Base-by-base conservation (phyloP, 2,329 filamentous ascomycete genomes). In the Colletotrichum australisinense region DNA sequence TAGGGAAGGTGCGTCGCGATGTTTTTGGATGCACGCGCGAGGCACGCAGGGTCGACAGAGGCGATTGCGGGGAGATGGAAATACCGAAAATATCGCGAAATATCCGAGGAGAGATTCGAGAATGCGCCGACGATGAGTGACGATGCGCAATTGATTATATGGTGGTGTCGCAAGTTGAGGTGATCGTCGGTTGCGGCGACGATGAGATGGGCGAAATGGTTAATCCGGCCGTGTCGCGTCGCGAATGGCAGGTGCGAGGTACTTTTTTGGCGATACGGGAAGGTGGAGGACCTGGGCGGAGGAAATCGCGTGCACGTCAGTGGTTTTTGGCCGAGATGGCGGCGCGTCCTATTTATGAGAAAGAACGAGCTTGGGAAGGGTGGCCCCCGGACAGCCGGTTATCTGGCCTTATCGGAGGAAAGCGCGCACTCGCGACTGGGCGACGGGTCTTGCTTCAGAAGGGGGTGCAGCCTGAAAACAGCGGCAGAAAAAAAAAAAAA, bases 271-370 rank as follows among this genome's bases (percentile, higher is more conserved):
- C 69, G 65, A 68, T 69, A 58, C 68, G 72, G 72, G 58, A 38
- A 59, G 69, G 69, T 73, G 77, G 80, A 81, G 80, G 74, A 76
- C 74, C 82, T 83, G 80, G 60, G 70, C 78, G 81, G 83, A 79
- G 81, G 81, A 84, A 84, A 84, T 82, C 83, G 83, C 83, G 83
- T 84, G 83, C 83, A 85, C 82, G 83, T 84, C 83, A 83, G 82
- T 84, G 77, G 80, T 80, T 79, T 83, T 83, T 82, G 78, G 76
- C 81, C 79, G 67, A 82, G 82, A 81, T 79, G 83, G 83, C 83
- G 83, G 83, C 83, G 83, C 82, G 80, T 83, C 81, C 81, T 84
- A 85, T 84, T 85, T 85, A 85, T 85, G 83, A 84, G 83, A 79
- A 75, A 69, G 82, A 82, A 78, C 79, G 58, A 58, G 71, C 79